Evolutionary conservation across 148 eudicot genomes (phyloP), one percentile per base, ranked within the genome.

Genomic region (Selenicereus undatus): DNA sequence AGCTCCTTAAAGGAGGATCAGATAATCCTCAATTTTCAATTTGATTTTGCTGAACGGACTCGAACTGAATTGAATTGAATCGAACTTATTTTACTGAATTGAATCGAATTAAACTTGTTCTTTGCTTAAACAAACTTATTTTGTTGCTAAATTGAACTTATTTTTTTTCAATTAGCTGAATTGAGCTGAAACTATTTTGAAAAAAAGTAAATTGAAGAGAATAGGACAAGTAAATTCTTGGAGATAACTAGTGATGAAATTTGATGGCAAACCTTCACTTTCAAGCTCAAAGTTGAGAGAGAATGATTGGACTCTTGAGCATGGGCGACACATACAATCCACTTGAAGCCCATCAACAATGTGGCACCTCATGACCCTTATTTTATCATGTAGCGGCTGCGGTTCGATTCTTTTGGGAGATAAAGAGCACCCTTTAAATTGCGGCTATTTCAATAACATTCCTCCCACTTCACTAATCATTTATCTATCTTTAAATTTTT

Each of bases 291-390:
- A 8, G 72, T 78, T 48, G 81, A 83, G 81, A 52, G 76, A 17
- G 71, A 68, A 74, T 79, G 79, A 83, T 83, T 79, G 82, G 82
- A 79, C 78, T 62, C 32, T 74, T 48, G 17, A 48, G 62, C 52
- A 48, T 48, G 52, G 79, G 78, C 79, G 68, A 79, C 71, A 13
- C 68, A 64, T 1, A 60, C 81, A 71, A 78, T 72, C 81, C 77
- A 82, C 85, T 82, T 76, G 68, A 51, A 45, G 27, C 77, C 26
- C 76, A 71, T 60, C 8, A 39, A 22, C 18, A 64, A 64, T 64
- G n/a, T 64, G 68, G 68, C n/a, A 64, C n/a, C 68, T 64, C 29
- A 8, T 60, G 8, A 18, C 65, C 13, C 68, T 22, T 6, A 8
- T n/a, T 8, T 5, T n/a, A n/a, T n/a, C 11, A 64, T 2, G n/a